These are phyloP conservation scores for Eucalyptus tenuipes DNA, from an alignment of 345 rosid genomes.

Conservation along the genomic window DNA sequence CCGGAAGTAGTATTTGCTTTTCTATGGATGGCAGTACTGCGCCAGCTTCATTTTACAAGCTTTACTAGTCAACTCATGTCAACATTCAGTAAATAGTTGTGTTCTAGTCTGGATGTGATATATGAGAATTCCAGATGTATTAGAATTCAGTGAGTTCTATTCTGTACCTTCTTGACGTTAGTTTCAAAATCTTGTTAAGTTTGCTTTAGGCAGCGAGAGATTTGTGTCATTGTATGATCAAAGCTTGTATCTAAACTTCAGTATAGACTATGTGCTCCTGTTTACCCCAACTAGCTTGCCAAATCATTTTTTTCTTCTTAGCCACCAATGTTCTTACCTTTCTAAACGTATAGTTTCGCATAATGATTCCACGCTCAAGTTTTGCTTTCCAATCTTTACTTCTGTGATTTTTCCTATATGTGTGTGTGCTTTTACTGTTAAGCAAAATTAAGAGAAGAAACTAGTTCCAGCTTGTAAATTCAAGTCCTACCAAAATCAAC, in stretches of 20 bases:
- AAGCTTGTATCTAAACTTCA: background rate
- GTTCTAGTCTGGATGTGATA: background rate
- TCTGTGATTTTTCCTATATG: background rate
- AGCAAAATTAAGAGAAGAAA: background rate
- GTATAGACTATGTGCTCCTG: background rate
- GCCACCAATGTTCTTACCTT: background rate
- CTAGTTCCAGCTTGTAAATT: background rate
- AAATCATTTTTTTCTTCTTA: background rate
- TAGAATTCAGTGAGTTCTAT: no score
- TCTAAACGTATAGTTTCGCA: background rate
- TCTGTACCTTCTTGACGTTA: background rate
- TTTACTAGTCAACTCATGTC: background rate
- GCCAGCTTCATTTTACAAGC: background rate
- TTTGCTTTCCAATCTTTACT: background rate
- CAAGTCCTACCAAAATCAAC: background rate
- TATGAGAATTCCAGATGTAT: background rate
- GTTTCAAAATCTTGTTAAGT: background rate
- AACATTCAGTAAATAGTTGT: background rate
- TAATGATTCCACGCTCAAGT: background rate
- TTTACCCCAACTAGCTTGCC: background rate
- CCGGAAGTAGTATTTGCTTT: constrained; percentile 12
- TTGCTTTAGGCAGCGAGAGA: background rate
- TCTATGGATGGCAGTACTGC: background rate
- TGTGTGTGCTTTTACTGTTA: background rate
- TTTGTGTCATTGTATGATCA: background rate